Evolutionary conservation across 2,329 filamentous ascomycete genomes (phyloP).

Genomic region (Sporothrix pallida): DNA sequence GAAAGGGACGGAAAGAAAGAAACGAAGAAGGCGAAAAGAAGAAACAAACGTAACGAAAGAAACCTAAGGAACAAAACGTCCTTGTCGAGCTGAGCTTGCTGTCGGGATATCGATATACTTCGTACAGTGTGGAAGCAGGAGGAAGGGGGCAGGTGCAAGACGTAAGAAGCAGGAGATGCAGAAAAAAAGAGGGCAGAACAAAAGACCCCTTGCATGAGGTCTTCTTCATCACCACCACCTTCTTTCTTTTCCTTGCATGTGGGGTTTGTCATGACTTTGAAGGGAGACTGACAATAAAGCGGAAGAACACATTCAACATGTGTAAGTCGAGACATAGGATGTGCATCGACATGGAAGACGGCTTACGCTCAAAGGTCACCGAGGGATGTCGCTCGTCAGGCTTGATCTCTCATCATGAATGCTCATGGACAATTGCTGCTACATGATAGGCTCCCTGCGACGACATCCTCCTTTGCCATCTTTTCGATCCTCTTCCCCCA

Average conservation of each 20-base stretch:
- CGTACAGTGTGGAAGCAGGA: no score
- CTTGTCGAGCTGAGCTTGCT: neutral
- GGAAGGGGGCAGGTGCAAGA: neutral
- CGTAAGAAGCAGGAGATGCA: neutral
- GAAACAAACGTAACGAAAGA: neutral
- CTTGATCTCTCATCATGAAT: neutral
- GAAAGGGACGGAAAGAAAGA: neutral
- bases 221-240: neutral
- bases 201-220: neutral
- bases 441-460: conserved; percentile 1
- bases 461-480: neutral
- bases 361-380: neutral
- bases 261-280: neutral
- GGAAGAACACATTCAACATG: neutral
- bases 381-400: neutral
- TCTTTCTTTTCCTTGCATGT: conserved; percentile 9
- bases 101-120: neutral
- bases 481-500: neutral
- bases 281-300: neutral
- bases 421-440: conserved; percentile 11
- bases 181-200: conserved; percentile 10
- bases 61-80: neutral
- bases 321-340: neutral
- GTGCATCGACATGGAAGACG: neutral
- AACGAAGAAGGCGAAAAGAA: neutral